Evolutionary conservation across 1,139 yeast genomes (phyloP), one percentile per base, ranked within the genome.

Genomic region (Pichia sp.): DNA sequence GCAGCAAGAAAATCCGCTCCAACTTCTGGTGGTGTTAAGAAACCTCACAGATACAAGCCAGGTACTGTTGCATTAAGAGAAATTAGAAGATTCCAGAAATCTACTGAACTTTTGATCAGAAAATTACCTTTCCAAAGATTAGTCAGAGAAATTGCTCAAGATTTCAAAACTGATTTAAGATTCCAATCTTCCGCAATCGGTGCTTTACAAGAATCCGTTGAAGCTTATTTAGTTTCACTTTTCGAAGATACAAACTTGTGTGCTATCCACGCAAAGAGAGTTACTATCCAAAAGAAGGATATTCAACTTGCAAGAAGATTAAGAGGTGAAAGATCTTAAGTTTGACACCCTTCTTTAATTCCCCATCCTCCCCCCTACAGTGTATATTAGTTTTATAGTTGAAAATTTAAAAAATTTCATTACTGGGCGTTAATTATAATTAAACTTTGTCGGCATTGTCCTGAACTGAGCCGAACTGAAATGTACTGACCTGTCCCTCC

Each of bases 61-160:
- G 97, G 97, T 88, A 89, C 96, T 65, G 96, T 89, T 64, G 97
- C 97, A 61, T 84, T 89, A 67, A 89, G 96, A 84, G 97, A 89
- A 77, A 89, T 89, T 66, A 86, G 96, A 83, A 86, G 96, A 77
- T 89, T 89, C 80, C 96, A 89, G 77, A 89, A 89, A 73, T 84
- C 96, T 53, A 89, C 96, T 63, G 97, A 89, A 72, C 77, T 89
- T 49, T 79, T 89, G 68, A 88, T 89, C 72, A 86, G 97, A 81
- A 88, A 89, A 75, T 79, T 89, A 61, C 97, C 97, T 53, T 88
- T 88, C 94, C 96, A 89, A 77, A 84, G 97, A 79, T 81, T 89
- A 66, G 96, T 89, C 50, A 83, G 96, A 73, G 96, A 89, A 74
- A 85, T 89, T 61, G 96, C 96, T 53, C 96, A 89, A 74, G 96